Base-by-base conservation (phyloP, 176 grass and related monocot genomes). In the Echinochloa phyllopogon region DNA sequence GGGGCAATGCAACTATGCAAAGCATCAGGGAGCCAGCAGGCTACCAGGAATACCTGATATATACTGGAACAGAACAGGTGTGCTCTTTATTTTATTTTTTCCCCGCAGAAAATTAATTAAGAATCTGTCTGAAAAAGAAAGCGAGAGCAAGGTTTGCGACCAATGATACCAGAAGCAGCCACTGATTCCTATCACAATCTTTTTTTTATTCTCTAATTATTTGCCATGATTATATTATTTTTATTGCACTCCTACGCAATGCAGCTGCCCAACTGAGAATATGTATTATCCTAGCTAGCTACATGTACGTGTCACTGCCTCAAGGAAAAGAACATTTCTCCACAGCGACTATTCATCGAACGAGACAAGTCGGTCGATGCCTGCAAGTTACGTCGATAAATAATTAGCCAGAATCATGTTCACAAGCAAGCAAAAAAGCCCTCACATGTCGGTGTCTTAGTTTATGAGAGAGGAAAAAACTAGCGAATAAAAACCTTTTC, bases 391-490 rank as follows among this genome's bases (percentile, higher is more conserved):
- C 45, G 40, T 65, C 14, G 11, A 86, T 80, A 20, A 72, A 65
- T 23, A 37, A 48, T 42, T 72, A 17, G 21, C 45, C 33, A 23
- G 21, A 12, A 62, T 15, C 76, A 63, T 53, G 43, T 73, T 86
- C 85, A 81, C 76, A 86, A 42, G 37, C 67, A 27, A 74, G 23
- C 55, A 17, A 11, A 3, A 11, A 3, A 72, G 25, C 42, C 43
- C 43, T 62, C 66, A 55, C 23, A 74, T 53, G 76, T 74, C 36
- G 4, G 3, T 65, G n/a, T 44, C 36, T 53, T 86, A 55, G 68
- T 86, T 73, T 79, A 51, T 69, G 53, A n/a, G n/a, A n/a, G n/a
- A n/a, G n/a, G n/a, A 69, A 14, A 45, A 85, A n/a, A 48, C 4
- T 14, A 38, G 11, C 57, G 8, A 60, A 45, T 0, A 69, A 23